phyloP scores from a whole-genome alignment of 495 filamentous ascomycete genomes.

The Sabuloglossum arenarium region DNA sequence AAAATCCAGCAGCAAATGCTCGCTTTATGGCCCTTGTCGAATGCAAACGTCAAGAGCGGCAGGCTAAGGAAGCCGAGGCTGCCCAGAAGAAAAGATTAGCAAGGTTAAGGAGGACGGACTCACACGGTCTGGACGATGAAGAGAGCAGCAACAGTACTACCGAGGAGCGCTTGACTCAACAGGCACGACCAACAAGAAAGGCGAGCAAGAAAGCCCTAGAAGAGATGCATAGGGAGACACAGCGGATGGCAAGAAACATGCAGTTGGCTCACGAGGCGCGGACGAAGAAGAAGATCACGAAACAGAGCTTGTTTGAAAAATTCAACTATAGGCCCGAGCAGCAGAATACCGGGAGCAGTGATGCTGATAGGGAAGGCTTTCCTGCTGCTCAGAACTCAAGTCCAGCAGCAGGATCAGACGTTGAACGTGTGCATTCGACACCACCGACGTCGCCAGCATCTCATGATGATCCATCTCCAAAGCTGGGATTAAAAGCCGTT shows the following conservation, averaged over 20 bases:
- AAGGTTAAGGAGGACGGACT: conserved; percentile 17
- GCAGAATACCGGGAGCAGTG: background rate
- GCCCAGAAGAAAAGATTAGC: conserved; percentile 29
- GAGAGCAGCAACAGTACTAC: conserved; percentile 19
- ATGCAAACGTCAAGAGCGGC: conserved; percentile 46
- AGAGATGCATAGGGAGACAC: conserved; percentile 84
- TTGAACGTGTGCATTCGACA: conserved; percentile 18
- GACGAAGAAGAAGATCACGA: conserved; percentile 82
- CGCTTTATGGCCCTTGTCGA: conserved; percentile 48
- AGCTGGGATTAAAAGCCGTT: background rate
- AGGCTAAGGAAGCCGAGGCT: conserved; percentile 38
- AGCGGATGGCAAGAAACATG: conserved; percentile 72
- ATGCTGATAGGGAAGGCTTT: conserved; percentile 12
- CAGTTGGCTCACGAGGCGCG: conserved; percentile 78
- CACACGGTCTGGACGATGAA: conserved; percentile 22
- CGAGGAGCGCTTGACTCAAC: conserved; percentile 37
- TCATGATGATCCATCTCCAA: conserved; percentile 5
- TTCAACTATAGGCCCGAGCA: conserved; percentile 34
- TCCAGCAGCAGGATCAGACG: conserved; percentile 28
- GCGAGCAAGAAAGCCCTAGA: conserved; percentile 93
- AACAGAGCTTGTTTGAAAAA: conserved; percentile 59
- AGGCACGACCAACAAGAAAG: conserved; percentile 51
- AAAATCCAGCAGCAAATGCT: conserved; percentile 25
- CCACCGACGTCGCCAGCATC: conserved; percentile 30
- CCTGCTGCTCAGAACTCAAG: conserved; percentile 18